Percentiles rank a stretch among this genome's conserved stretches.
Conservation (phyloP, 106 monocot species). For the Apostasia shenzhenica region DNA sequence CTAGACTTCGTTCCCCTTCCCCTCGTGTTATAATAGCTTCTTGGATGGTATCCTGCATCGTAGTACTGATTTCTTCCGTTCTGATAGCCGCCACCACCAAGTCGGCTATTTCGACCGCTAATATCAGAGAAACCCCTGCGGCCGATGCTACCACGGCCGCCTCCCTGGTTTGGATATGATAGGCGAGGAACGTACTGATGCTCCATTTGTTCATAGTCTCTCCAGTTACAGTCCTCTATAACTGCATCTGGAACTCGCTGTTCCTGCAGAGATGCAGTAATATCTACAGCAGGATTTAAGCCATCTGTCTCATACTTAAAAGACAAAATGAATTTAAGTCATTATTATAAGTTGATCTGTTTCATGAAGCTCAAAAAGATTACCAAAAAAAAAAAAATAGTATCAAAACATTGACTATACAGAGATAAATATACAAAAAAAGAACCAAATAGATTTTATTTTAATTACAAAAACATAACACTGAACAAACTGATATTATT, state of each 20-base stretch:
- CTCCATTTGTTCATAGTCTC: slow-evolving; percentile 25
- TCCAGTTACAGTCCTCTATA: slow-evolving; percentile 24
- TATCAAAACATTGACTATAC: too few species aligned
- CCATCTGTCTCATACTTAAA: slow-evolving; percentile 29
- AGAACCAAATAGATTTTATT: too few species aligned
- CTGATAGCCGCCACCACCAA: slow-evolving; percentile 30
- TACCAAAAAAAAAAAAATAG: too few species aligned
- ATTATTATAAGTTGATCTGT: neutral
- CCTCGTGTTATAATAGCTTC: slow-evolving; percentile 38
- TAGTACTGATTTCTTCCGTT: slow-evolving; percentile 48
- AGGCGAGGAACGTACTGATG: slow-evolving; percentile 14
- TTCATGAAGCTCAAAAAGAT: too few species aligned
- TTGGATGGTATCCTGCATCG: slow-evolving; percentile 40
- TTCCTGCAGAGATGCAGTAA: slow-evolving; percentile 11
- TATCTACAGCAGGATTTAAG: slow-evolving; percentile 12
- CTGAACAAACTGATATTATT: too few species aligned
- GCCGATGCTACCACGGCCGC: slow-evolving; percentile 13
- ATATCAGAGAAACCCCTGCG: slow-evolving; percentile 23
- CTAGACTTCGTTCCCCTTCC: slow-evolving; percentile 45
- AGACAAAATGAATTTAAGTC: slow-evolving; percentile 1
- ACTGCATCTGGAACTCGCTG: slow-evolving; percentile 23
- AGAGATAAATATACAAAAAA: too few species aligned
- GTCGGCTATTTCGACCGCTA: slow-evolving; percentile 34
- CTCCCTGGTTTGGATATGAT: slow-evolving; percentile 36
- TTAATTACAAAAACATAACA: too few species aligned